Base-by-base conservation (phyloP, 2,329 filamentous ascomycete species). In the Blastomyces emzantsi region DNA sequence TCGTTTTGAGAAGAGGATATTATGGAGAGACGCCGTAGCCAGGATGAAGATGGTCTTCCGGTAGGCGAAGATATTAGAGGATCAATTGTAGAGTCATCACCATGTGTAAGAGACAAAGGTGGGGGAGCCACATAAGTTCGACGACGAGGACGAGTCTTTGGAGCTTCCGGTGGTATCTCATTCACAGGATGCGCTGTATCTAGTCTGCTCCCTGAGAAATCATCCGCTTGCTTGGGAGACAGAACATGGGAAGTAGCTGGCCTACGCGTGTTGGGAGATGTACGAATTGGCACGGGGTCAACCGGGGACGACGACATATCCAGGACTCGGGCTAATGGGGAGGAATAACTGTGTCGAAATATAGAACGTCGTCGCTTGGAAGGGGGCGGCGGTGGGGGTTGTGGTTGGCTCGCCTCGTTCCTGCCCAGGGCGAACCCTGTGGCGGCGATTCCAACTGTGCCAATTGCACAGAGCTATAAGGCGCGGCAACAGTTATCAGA, bases 391-490 rank as follows among this genome's bases (percentile, higher is more conserved):
- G 64, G 63, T 55, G 43, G 60, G 22, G 52, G 64, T 58, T 59
- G 62, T 52, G 41, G 58, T 36, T 63, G 62, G 43, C n/a, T 33
- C 65, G 72, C 74, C 69, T 81, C 77, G 63, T 79, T 78, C 68
- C 80, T 81, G 70, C 81, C 83, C 70, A 86, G 78, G 63, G 82
- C 82, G 67, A 84, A 78, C 66, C 85, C 85, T 64, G 84, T 78
- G 63, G 82, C 80, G 68, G 84, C 85, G 68, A 85, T 80, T 73
- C 83, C 83, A 75, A 86, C 78, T 70, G 83, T 85, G 78, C 83
- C 83, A 73, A 84, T 77, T 71, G 85, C 85, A 83, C 83, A 85
- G 70, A 87, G 80, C 84, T 86, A 73, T 73, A 67, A 73, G 70
- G 68, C 68, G 49, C 22, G 36, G 22, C 41, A 61, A n/a, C 57